Evolutionary conservation across 257 asterid species (phyloP).

Genomic region (Fraxinus excelsior): DNA sequence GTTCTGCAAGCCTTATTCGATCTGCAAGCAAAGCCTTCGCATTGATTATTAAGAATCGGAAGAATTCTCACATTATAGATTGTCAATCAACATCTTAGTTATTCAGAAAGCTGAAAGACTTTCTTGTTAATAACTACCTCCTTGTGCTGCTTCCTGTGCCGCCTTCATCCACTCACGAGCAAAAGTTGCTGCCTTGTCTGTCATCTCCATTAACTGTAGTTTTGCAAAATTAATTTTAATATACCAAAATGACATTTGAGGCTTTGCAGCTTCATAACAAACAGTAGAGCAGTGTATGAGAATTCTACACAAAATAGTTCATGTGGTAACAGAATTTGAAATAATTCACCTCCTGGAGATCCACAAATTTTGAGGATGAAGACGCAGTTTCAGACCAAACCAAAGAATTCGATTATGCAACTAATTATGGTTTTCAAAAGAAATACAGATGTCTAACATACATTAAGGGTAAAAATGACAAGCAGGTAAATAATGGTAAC

Average conservation of each 20-base stretch:
- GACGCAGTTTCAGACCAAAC: neutral
- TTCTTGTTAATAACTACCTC: constrained; percentile 50
- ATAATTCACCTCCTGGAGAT: neutral
- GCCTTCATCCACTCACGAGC: constrained; percentile 75
- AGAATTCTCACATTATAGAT: constrained; percentile 1
- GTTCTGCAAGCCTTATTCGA: constrained; percentile 75
- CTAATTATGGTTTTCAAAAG: neutral
- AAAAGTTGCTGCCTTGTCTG: constrained; percentile 58
- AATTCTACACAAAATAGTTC: constrained; percentile 1
- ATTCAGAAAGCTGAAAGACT: neutral
- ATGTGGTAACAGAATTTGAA: neutral
- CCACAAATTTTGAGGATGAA: neutral
- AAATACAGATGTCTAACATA: neutral
- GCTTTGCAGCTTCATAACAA: constrained; percentile 10
- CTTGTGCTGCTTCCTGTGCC: constrained; percentile 81
- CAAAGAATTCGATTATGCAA: neutral
- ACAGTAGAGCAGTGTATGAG: neutral
- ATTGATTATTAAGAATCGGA: constrained; percentile 20
- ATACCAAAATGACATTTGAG: constrained; percentile 2
- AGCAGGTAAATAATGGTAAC: neutral
- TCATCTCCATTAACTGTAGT: constrained; percentile 73
- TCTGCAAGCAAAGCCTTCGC: constrained; percentile 45
- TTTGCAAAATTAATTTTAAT: constrained; percentile 26
- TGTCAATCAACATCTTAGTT: neutral
- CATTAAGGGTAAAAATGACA: neutral